These are phyloP conservation scores for Borovskyia barvae DNA, from an alignment of 208 protist genomes.

Conservation along the genomic window DNA sequence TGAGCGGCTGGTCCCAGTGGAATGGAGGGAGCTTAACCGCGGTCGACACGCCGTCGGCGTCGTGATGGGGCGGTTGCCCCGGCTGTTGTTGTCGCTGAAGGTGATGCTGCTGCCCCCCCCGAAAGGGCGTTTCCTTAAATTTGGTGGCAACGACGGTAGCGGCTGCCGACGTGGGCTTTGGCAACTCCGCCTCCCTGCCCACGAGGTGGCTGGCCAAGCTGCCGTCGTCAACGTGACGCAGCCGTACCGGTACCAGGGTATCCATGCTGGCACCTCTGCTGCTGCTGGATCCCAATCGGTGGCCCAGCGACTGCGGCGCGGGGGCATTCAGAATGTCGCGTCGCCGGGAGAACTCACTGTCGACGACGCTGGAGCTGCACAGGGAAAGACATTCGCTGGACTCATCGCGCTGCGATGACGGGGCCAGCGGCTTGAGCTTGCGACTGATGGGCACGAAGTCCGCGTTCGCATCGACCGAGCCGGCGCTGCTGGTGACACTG, in stretches of 20 bases:
- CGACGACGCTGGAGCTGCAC: slow-evolving; percentile 4
- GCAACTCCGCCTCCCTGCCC: not conserved
- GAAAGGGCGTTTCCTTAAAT: too few species aligned
- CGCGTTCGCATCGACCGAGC: slow-evolving; percentile 1
- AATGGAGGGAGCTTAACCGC: not conserved
- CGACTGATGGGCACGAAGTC: slow-evolving; percentile 15
- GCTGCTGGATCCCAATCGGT: not conserved
- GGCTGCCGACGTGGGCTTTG: not conserved
- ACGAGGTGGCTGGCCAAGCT: not conserved
- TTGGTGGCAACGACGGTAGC: too few species aligned
- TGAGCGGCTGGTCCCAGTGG: not conserved
- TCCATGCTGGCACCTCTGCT: not conserved
- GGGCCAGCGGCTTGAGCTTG: slow-evolving; percentile 11
- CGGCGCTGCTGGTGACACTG: slow-evolving; percentile 5
- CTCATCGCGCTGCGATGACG: slow-evolving; percentile 20
- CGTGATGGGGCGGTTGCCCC: too few species aligned
- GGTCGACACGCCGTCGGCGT: too few species aligned
- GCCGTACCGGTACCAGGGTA: slow-evolving; percentile 16
- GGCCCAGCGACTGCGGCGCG: not conserved
- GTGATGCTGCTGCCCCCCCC: too few species aligned
- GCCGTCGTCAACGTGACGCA: not conserved
- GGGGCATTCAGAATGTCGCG: not conserved
- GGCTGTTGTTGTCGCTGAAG: too few species aligned
- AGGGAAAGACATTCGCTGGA: slow-evolving; percentile 10
- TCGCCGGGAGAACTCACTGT: not conserved